Evolutionary conservation across 306 rosid genomes (phyloP).

Genomic region (Lathyrus oleraceus): DNA sequence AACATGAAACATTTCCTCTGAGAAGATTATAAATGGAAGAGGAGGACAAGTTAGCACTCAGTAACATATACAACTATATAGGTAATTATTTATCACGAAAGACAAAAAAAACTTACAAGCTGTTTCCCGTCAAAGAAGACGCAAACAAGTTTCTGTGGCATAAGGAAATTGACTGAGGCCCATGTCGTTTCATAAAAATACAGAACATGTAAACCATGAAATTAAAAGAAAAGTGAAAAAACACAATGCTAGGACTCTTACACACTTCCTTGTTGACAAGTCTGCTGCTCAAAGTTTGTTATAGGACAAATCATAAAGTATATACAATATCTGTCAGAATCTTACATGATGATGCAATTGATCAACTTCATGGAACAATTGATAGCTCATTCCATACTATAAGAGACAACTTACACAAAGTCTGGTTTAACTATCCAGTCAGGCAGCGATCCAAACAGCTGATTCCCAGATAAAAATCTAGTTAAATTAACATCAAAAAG

Average conservation of each 20-base stretch:
- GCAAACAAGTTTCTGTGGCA: constrained; percentile 62
- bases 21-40: neutral
- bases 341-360: too few relatives aligned
- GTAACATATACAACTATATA: neutral
- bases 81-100: neutral
- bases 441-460: constrained; percentile 52
- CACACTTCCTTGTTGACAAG: constrained; percentile 42
- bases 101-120: constrained; percentile 48
- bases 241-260: constrained; percentile 33
- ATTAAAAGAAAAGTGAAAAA: neutral
- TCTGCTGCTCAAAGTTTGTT: neutral
- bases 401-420: constrained; percentile 47
- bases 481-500: constrained; percentile 17
- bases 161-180: neutral
- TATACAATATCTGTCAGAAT: neutral
- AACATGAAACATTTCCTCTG: constrained; percentile 50
- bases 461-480: constrained; percentile 63
- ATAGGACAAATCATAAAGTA: constrained; percentile 48
- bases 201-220: neutral
- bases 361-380: too few relatives aligned
- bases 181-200: constrained; percentile 7
- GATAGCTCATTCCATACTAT: too few relatives aligned
- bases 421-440: constrained; percentile 38
- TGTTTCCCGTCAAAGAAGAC: constrained; percentile 43
- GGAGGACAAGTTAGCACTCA: constrained; percentile 31